A percentile compares a stretch with the other conserved stretches of the same genome.
Conservation (phyloP, 2,329 filamentous ascomycete species). For the Cryphonectria nitschkei region DNA sequence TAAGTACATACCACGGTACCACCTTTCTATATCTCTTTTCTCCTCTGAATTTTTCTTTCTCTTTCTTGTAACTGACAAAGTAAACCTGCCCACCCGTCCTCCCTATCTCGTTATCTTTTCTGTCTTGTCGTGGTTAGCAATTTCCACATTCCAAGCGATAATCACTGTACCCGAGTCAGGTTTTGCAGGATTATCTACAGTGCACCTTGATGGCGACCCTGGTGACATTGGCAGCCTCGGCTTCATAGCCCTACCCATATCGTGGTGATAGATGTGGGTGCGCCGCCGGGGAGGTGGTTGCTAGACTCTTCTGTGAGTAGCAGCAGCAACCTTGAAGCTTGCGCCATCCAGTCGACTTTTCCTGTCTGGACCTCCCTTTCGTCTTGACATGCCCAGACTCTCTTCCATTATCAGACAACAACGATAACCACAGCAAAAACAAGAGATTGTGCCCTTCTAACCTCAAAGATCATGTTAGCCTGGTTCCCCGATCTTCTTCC, state of each 20-base stretch:
- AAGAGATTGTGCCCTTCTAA: conserved; percentile 17
- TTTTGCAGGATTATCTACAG: background rate
- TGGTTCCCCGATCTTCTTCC: conserved; percentile 2
- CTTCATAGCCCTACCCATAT: conserved; percentile 23
- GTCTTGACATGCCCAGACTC: too few species aligned
- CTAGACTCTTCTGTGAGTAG: conserved; percentile 6
- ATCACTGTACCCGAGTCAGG: background rate
- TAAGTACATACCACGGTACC: background rate
- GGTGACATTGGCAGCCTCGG: conserved; percentile 18
- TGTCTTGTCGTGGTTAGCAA: conserved; percentile 3
- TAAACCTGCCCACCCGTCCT: background rate
- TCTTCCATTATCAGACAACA: background rate
- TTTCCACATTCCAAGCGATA: background rate
- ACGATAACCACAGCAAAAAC: background rate
- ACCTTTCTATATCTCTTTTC: background rate
- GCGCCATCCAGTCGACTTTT: background rate
- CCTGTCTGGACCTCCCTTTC: background rate
- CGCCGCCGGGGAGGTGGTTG: background rate
- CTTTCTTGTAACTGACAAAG: background rate
- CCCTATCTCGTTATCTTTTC: conserved; percentile 5
- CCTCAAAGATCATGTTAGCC: conserved; percentile 14
- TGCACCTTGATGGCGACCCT: conserved; percentile 28
- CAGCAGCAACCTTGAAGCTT: background rate
- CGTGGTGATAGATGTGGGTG: conserved; percentile 6
- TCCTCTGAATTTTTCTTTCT: background rate